Base-by-base conservation (phyloP, 225 moss, liverwort and hornwort species). In the Physcomitrellopsis africana region DNA sequence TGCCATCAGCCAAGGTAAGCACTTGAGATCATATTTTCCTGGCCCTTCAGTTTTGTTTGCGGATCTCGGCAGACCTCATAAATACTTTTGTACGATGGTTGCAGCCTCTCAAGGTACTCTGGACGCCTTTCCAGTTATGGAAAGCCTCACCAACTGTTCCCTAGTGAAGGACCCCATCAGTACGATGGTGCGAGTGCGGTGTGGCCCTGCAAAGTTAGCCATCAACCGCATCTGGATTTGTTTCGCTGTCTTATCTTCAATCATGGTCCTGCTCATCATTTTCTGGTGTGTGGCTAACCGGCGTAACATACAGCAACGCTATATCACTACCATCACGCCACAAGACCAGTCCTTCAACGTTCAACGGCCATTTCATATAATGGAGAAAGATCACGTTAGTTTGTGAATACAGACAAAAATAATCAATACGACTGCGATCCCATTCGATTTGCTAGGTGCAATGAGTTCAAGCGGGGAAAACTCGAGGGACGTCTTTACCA, bases 161-260 rank as follows among this genome's bases (percentile, higher is more conserved):
- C 67, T 88, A 0, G 67, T 88, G 8, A 19, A 14, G 5, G 76
- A 74, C n/a, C 82, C 82, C 1, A 80, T 85, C 0, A 48, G 68
- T 19, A 88, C 75, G 14, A 55, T 88, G 62, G 88, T 85, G 67
- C 1, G 37, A 9, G 73, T 78, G 69, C 82, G 85, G 5, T 88
- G 88, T 0, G 76, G 73, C 47, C 88, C 88, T 1, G 88, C 82
- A 0, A 81, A 81, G 16, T 0, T 63, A 0, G 85, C 88, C 70
- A 85, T 85, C 70, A n/a, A 85, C 63, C 85, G 79, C 68, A 85
- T 88, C n/a, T 88, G 88, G 88, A 54, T 82, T 6, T 77, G 82
- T 5, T 85, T 88, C 16, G 80, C 79, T 7, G 69, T 81, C 52
- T 23, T 76, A 67, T 88, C 88, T 0, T 83, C 85, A 8, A 42